phyloP scores from a whole-genome alignment of 73 alveolate species.

The Uronychia setigera region DNA sequence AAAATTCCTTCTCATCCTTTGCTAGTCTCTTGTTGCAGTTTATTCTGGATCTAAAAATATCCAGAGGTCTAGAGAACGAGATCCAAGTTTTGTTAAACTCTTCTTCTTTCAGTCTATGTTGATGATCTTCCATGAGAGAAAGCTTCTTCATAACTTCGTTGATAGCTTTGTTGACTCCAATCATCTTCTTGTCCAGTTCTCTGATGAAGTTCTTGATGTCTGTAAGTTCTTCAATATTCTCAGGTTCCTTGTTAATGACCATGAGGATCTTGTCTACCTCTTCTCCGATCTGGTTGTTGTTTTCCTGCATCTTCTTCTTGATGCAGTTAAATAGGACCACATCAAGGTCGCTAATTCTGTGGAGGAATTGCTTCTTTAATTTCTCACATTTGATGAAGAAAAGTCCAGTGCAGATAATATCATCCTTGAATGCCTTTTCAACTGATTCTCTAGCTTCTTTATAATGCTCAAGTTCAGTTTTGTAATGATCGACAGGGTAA shows the following conservation, averaged over 20 bases:
- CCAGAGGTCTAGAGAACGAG: slow-evolving; percentile 68
- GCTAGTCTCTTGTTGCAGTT: slow-evolving; percentile 62
- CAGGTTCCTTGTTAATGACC: slow-evolving; percentile 71
- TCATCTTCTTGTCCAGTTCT: slow-evolving; percentile 66
- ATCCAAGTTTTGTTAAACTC: slow-evolving; percentile 76
- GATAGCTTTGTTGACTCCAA: slow-evolving; percentile 49
- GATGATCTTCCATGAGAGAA: slow-evolving; percentile 71
- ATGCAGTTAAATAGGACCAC: slow-evolving; percentile 54
- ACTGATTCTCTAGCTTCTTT: slow-evolving; percentile 29
- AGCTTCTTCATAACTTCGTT: slow-evolving; percentile 69
- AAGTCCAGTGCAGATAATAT: slow-evolving; percentile 29
- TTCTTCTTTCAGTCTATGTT: slow-evolving; percentile 64
- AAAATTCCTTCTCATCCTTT: slow-evolving; percentile 69
- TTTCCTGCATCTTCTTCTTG: slow-evolving; percentile 65
- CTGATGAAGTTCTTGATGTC: slow-evolving; percentile 63
- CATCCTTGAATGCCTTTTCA: slow-evolving; percentile 18
- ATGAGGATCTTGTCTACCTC: slow-evolving; percentile 70
- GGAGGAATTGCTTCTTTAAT: slow-evolving; percentile 29
- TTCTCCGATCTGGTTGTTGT: slow-evolving; percentile 64
- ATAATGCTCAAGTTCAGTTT: slow-evolving; percentile 29
- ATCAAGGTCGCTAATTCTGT: slow-evolving; percentile 25
- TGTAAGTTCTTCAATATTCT: slow-evolving; percentile 77
- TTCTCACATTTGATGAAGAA: slow-evolving; percentile 38
- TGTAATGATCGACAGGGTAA: slow-evolving; percentile 47
- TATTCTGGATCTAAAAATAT: slow-evolving; percentile 56